These are phyloP conservation scores for Vitis rupestris DNA, from an alignment of 164 flowering plant genomes.

Conservation along the genomic window DNA sequence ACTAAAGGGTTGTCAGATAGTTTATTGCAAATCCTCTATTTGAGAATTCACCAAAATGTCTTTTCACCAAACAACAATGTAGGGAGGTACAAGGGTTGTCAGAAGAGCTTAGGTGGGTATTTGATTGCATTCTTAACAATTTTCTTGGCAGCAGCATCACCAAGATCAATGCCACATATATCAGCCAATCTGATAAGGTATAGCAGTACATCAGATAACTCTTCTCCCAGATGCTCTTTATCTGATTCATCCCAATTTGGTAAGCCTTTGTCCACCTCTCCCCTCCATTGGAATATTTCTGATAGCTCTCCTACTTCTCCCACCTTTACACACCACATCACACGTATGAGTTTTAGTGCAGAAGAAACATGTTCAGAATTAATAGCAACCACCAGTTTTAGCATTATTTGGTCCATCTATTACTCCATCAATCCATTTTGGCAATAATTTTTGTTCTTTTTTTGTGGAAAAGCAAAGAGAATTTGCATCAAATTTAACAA, in stretches of 20 bases:
- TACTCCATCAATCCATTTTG: too few relatives aligned
- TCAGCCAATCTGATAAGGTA: constrained; percentile 60
- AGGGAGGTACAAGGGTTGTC: too few relatives aligned
- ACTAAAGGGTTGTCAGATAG: too few relatives aligned
- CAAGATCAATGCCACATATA: constrained; percentile 62
- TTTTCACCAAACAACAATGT: too few relatives aligned
- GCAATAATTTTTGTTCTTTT: too few relatives aligned
- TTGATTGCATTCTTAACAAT: constrained; percentile 49
- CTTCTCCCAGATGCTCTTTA: constrained; percentile 65
- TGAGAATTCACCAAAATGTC: too few relatives aligned
- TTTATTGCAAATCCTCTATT: too few relatives aligned
- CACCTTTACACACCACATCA: constrained; percentile 27
- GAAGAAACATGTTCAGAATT: too few relatives aligned
- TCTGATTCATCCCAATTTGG: constrained; percentile 60
- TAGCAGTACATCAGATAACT: constrained; percentile 59
- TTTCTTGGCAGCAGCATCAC: constrained; percentile 47
- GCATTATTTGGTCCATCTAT: too few relatives aligned
- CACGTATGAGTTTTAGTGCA: not conserved
- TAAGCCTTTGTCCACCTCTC: constrained; percentile 60
- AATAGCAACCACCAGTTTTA: too few relatives aligned
- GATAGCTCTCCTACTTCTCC: constrained; percentile 73
- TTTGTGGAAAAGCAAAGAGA: too few relatives aligned
- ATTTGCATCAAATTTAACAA: too few relatives aligned
- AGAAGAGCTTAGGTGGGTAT: constrained; percentile 32
- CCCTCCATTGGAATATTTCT: constrained; percentile 70